Conservation (phyloP, 805 yeast genomes). For the Myxozyma kluyveri region DNA sequence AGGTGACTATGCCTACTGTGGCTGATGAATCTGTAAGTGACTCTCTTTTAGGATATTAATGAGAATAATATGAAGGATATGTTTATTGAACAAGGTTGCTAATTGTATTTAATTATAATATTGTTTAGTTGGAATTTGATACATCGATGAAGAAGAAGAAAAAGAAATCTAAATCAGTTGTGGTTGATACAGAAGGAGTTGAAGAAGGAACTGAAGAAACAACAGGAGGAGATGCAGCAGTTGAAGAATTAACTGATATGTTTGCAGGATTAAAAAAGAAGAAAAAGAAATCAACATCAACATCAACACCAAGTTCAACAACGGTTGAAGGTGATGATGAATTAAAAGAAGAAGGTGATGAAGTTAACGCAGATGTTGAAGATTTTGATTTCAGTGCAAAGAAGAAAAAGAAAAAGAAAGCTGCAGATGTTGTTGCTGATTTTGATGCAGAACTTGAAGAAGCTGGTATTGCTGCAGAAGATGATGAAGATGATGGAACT, state of each 20-base stretch:
- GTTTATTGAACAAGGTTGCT: not conserved
- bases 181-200: slow-evolving; percentile 18
- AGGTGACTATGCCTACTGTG: slow-evolving; percentile 18
- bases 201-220: slow-evolving; percentile 14
- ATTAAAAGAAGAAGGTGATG: slow-evolving; percentile 17
- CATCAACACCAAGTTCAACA: no score
- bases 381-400: slow-evolving; percentile 52
- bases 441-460: slow-evolving; percentile 86
- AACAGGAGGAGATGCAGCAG: slow-evolving; percentile 31
- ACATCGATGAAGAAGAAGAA: slow-evolving; percentile 38
- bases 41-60: not conserved
- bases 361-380: slow-evolving; percentile 23
- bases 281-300: slow-evolving; percentile 62
- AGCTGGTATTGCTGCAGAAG: slow-evolving; percentile 73
- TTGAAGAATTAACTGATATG: slow-evolving; percentile 54
- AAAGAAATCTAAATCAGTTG: slow-evolving; percentile 36
- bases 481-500: slow-evolving; percentile 29
- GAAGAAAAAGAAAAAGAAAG: slow-evolving; percentile 76
- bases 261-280: slow-evolving; percentile 81
- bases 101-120: not conserved
- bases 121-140: slow-evolving; percentile 29
- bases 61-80: not conserved
- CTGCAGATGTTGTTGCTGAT: slow-evolving; percentile 61
- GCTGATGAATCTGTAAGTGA: slow-evolving; percentile 23
- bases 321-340: slow-evolving; percentile 38